Base-by-base conservation (phyloP, 2,329 filamentous ascomycete genomes). In the Aspergillus texensis region DNA sequence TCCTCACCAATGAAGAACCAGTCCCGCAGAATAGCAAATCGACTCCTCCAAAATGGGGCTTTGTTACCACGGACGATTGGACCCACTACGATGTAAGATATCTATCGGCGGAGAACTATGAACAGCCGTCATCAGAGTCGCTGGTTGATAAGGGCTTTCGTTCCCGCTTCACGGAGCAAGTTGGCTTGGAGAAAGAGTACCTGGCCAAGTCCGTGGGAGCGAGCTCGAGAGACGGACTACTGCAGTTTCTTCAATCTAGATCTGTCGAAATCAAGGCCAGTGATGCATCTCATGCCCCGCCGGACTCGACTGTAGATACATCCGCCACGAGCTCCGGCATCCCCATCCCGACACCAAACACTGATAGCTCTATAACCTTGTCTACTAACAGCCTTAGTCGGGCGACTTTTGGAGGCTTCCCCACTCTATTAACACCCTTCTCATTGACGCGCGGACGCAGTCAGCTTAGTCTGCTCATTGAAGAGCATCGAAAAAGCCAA, bases 121-220 rank as follows among this genome's bases (percentile, higher is more conserved):
- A 62, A 24, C 65, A 67, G 58, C 62, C 66, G 34, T 62, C 66
- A 3, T 45, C 58, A 5, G 53, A 54, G 26, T 64, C 71, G n/a
- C 71, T 81, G 3, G 77, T 80, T 12, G 73, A 77, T 19, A 75
- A 71, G 34, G 72, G 75, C 54, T 81, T 81, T 62, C 76, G 79
- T 4, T 64, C 70, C 8, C 73, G 71, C 32, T 81, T 80, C 60
- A 74, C 73, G 8, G 74, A 80, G 65, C 71, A 68, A 57, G 62
- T 68, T 28, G 64, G 63, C 19, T 68, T 68, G 19, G 70, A 72
- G 48, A 67, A 70, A 24, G 66, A 69, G n/a, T 61, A 54, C 30
- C 63, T 57, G 55, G 61, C 62, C 62, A 65, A 57, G 21, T 68
- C 59, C 54, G 55, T 63, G 30, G 63, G 39, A 26, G 55, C 53